phyloP scores from a whole-genome alignment of 805 yeast genomes.

The Jamesozyma lodderae region DNA sequence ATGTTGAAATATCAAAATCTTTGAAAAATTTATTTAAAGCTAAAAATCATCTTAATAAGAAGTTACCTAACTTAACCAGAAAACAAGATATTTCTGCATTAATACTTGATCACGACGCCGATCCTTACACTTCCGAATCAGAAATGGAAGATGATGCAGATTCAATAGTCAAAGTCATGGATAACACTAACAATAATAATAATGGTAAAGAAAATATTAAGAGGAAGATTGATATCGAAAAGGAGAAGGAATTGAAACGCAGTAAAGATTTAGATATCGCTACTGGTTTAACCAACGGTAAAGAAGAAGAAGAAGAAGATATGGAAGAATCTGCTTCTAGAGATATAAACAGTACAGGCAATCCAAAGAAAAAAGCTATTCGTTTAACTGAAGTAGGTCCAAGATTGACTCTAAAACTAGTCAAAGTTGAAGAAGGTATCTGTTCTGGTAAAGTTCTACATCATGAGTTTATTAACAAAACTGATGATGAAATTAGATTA shows the following conservation, averaged over 20 bases:
- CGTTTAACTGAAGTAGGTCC: slow-evolving; percentile 93
- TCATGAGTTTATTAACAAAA: slow-evolving; percentile 62
- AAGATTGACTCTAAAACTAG: slow-evolving; percentile 60
- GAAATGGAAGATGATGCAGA: slow-evolving; percentile 95
- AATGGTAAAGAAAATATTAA: slow-evolving; percentile 13
- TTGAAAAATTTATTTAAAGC: slow-evolving; percentile 62
- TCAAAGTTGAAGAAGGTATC: slow-evolving; percentile 87
- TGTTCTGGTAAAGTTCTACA: slow-evolving; percentile 83
- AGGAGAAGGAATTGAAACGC: slow-evolving; percentile 11
- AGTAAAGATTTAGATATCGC: slow-evolving; percentile 1
- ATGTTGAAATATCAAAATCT: slow-evolving; percentile 67
- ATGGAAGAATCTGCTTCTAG: slow-evolving; percentile 12
- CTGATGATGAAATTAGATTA: slow-evolving; percentile 47
- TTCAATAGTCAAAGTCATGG: slow-evolving; percentile 55
- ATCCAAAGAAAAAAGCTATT: slow-evolving; percentile 64
- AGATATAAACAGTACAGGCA: slow-evolving; percentile 4
- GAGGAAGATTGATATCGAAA: slow-evolving; percentile 16
- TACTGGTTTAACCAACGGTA: slow-evolving; percentile 13
- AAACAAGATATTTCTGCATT: slow-evolving; percentile 75
- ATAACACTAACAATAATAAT: slow-evolving; percentile 22
- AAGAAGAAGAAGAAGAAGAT: slow-evolving; percentile 16
- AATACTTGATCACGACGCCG: slow-evolving; percentile 71
- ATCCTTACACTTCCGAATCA: slow-evolving; percentile 75
- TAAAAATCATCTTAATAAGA: slow-evolving; percentile 49
- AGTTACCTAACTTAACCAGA: slow-evolving; percentile 59